phyloP scores from a whole-genome alignment of 169 alveolate genomes.

The Sarcocystis neurona region DNA sequence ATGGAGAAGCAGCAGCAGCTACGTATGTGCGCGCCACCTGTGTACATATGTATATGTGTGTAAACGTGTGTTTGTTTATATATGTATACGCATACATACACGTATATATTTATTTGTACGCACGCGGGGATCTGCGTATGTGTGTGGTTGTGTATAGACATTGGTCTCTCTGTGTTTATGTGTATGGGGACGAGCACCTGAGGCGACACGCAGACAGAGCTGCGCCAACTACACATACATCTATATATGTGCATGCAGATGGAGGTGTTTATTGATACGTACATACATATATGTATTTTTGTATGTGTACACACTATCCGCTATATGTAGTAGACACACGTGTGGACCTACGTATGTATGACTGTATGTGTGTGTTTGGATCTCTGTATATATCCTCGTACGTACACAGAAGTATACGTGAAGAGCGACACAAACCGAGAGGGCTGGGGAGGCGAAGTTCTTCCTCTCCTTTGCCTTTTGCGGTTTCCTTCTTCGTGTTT shows the following conservation, averaged over 20 bases:
- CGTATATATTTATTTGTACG: no score
- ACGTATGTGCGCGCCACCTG: no score
- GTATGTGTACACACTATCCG: neutral
- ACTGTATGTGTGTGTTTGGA: neutral
- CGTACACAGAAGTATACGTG: neutral
- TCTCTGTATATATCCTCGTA: neutral
- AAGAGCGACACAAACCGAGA: neutral
- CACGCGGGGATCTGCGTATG: no score
- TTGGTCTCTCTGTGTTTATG: no score
- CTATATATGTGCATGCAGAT: neutral
- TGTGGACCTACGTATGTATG: neutral
- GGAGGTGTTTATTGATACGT: neutral
- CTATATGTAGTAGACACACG: neutral
- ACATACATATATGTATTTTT: no score
- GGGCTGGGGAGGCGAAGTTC: neutral
- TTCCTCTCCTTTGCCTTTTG: neutral
- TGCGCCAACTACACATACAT: neutral
- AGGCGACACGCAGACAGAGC: constrained; percentile 6
- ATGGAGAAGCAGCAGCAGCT: no score
- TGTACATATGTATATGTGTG: no score
- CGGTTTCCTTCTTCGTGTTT: neutral
- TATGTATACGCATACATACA: no score
- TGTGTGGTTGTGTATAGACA: no score
- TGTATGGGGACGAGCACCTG: no score
- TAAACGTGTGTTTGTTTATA: no score